Base-by-base conservation (phyloP, 2,329 filamentous ascomycete genomes). In the Aureobasidium zeae region DNA sequence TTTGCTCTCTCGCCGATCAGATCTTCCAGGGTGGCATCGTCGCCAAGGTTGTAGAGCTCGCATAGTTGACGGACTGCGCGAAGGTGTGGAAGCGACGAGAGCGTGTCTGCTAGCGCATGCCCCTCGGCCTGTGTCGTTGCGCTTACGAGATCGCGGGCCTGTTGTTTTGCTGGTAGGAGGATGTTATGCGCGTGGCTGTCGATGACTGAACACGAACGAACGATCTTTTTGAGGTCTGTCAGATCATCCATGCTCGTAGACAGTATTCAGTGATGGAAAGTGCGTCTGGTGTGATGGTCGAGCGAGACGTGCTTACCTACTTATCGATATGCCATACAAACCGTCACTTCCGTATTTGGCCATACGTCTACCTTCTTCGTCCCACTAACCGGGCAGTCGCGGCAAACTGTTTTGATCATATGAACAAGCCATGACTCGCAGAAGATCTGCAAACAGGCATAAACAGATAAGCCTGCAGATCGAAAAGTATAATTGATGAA, bases 111-210 rank as follows among this genome's bases (percentile, higher is more conserved):
- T 20, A 89, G 66, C 10, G 84, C 83, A 45, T 75, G 67, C 6
- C 80, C 83, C 46, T 75, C 67, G 1, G 85, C 86, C 65, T 91
- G 85, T 5, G 81, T 82, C 1, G 78, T 77, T 50, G 87, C 79
- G 32, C 77, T 72, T 35, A 78, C 69, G 15, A 79, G 68, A 6
- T 74, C 69, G 43, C 75, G 65, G 16, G 68, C 67, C 46, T 63
- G 59, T 20, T 73, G 59, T 9, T 68, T 60, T 15, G 67, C 62
- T 5, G 66, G 64, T 26, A 72, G 72, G 8, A 86, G 71, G 1
- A 86, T 68, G 20, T 81, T 81, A 51, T 85, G 81, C 2, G 78
- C 79, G 56, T 86, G 81, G 52, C 83, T 77, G 62, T 86, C 82
- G 58, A 86, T 78, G 52, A 85, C 76, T 3, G 81, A 81, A 16